Conservation (phyloP, 345 rosid species). For the Syzygium jambos region DNA sequence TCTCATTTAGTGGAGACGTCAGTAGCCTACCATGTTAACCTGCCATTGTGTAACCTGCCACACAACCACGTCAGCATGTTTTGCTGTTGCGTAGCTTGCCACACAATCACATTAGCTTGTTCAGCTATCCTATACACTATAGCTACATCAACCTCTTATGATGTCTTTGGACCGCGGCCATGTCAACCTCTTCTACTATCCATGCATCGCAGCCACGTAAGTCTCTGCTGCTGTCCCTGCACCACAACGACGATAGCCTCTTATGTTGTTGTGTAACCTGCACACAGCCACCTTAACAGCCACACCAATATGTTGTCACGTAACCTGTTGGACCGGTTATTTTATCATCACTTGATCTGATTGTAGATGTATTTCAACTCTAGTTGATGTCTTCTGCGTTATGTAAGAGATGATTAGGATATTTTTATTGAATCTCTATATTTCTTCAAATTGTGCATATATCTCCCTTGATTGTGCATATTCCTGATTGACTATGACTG, state of each 20-base stretch:
- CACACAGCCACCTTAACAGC: not conserved
- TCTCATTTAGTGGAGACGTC: not conserved
- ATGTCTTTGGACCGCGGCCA: not conserved
- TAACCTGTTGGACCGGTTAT: not conserved
- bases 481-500: not conserved
- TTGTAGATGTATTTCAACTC: too few relatives aligned
- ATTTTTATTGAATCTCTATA: too few relatives aligned
- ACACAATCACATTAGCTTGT: not conserved
- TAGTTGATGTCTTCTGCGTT: too few relatives aligned
- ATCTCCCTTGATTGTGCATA: not conserved
- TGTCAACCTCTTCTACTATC: not conserved
- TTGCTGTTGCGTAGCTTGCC: not conserved
- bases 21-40: not conserved
- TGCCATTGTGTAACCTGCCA: not conserved
- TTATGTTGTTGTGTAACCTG: not conserved
- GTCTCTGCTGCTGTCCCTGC: not conserved
- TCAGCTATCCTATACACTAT: not conserved
- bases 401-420: too few relatives aligned
- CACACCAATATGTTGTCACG: not conserved
- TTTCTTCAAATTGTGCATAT: too few relatives aligned
- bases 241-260: not conserved
- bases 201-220: not conserved
- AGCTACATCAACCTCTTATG: too few relatives aligned
- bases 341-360: too few relatives aligned
- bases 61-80: not conserved